Base-by-base conservation (phyloP, 2,329 filamentous ascomycete genomes). In the Cladosporium sp. region DNA sequence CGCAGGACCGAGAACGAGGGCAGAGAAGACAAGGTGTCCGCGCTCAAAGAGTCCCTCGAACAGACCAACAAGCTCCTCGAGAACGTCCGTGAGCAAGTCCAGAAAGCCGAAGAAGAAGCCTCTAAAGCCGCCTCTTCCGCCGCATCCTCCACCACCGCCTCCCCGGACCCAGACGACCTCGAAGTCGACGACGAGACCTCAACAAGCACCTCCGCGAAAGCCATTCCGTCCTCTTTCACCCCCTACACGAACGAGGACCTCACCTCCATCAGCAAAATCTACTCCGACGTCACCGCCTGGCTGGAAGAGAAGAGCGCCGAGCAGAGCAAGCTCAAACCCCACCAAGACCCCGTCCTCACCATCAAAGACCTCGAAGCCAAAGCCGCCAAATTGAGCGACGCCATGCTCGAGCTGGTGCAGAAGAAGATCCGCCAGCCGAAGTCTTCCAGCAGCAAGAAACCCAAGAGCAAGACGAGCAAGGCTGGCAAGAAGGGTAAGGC, bases 241-340 rank as follows among this genome's bases (percentile, higher is more conserved):
- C 72, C 86, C 32, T 95, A 95, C 72, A 85, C 79, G 1, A 72
- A 82, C 7, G 80, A 85, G 24, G 91, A 97, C 62, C 74, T 96
- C 27, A 75, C 78, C 37, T 73, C 77, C 42, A 74, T 93, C 19
- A 79, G 84, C 45, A 76, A 80, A 9, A 72, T 83, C 15, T 80
- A 84, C 62, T 78, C 82, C 22, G 77, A 80, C 12, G 81, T 84
- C 15, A 72, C 78, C 13, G 74, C 78, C 17, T 99, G 92, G 92
- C 76, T 99, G 17, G 79, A 83, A 27, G 80, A 86, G 57, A 85
- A 87, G 64, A 71, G 88, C 42, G 73, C 77, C 2, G 78, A 80
- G 59, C 92, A 97, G 69, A 80, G 83, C 24, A 84, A 82, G 58
- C 80, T 96, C 3, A 73, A 78, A 13, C 71, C 76, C 2, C 83